These are phyloP conservation scores for Epichloe festucae DNA, from an alignment of 2,329 filamentous ascomycete species.

Conservation along the genomic window DNA sequence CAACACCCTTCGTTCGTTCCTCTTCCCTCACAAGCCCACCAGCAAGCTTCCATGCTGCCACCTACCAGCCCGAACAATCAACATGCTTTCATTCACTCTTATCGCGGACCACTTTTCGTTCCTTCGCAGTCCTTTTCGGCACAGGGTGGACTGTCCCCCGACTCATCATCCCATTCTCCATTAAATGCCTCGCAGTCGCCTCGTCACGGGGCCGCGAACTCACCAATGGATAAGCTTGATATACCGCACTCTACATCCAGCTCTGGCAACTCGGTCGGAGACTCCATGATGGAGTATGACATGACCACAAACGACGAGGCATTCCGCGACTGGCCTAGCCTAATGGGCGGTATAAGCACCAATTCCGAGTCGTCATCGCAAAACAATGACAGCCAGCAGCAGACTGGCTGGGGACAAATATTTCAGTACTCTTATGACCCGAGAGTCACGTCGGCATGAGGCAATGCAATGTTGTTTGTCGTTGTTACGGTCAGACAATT, in stretches of 20 bases:
- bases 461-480: not conserved
- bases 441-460: slow-evolving; percentile 2
- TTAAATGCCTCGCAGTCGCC: slow-evolving; percentile 20
- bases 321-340: slow-evolving; percentile 30
- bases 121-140: slow-evolving; percentile 18
- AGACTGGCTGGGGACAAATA: slow-evolving; percentile 2
- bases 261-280: slow-evolving; percentile 12
- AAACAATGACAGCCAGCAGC: slow-evolving; percentile 5
- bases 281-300: slow-evolving; percentile 30
- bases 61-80: slow-evolving; percentile 12
- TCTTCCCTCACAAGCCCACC: slow-evolving; percentile 20
- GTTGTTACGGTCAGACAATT: not conserved
- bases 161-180: slow-evolving; percentile 20
- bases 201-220: slow-evolving; percentile 12
- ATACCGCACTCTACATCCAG: slow-evolving; percentile 18
- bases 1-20: slow-evolving; percentile 20
- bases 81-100: slow-evolving; percentile 16
- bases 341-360: slow-evolving; percentile 22
- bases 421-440: slow-evolving; percentile 4
- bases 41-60: slow-evolving; percentile 13
- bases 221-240: slow-evolving; percentile 21
- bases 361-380: slow-evolving; percentile 16
- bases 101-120: slow-evolving; percentile 21
- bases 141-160: slow-evolving; percentile 18
- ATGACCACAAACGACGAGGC: slow-evolving; percentile 15